A percentile compares a stretch with the other conserved stretches of the same genome.
These are phyloP conservation scores for Sporothrix luriei DNA, from an alignment of 2,329 filamentous ascomycete genomes.

Conservation along the genomic window DNA sequence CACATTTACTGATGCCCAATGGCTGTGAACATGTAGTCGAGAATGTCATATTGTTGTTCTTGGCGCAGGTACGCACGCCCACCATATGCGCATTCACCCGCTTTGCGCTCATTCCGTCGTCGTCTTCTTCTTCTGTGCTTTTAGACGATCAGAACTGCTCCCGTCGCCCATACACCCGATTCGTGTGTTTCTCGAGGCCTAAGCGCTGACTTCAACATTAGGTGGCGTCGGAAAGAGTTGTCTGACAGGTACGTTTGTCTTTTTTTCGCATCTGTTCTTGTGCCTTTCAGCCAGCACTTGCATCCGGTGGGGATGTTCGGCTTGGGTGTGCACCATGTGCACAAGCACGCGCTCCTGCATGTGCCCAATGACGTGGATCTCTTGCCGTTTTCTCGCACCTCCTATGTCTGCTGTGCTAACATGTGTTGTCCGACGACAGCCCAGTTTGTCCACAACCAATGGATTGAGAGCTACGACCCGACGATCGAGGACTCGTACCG, in stretches of 20 bases:
- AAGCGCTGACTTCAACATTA: conserved; percentile 42
- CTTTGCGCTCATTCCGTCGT: not conserved
- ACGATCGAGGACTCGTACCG: conserved; percentile 79
- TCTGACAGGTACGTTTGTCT: conserved; percentile 69
- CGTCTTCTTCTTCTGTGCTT: conserved; percentile 28
- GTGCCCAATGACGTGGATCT: not conserved
- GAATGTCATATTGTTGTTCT: conserved; percentile 83
- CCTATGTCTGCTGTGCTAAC: conserved; percentile 31
- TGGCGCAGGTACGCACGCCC: conserved; percentile 65
- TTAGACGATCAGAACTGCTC: too few species aligned
- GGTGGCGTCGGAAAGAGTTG: conserved; percentile 92
- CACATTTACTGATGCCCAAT: conserved; percentile 29
- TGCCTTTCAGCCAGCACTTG: conserved; percentile 34
- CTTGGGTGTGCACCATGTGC: not conserved
- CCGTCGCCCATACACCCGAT: not conserved
- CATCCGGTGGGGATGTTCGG: conserved; percentile 23
- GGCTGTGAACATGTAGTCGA: conserved; percentile 52
- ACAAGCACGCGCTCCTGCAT: not conserved
- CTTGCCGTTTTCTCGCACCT: not conserved
- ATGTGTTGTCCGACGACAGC: conserved; percentile 53
- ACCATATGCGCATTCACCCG: conserved; percentile 4
- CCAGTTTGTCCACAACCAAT: conserved; percentile 91
- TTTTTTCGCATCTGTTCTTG: not conserved
- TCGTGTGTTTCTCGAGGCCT: not conserved
- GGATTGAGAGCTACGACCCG: conserved; percentile 85